phyloP scores from a whole-genome alignment of 1,284 basidiomycete species.

The Kwoniella shivajii region DNA sequence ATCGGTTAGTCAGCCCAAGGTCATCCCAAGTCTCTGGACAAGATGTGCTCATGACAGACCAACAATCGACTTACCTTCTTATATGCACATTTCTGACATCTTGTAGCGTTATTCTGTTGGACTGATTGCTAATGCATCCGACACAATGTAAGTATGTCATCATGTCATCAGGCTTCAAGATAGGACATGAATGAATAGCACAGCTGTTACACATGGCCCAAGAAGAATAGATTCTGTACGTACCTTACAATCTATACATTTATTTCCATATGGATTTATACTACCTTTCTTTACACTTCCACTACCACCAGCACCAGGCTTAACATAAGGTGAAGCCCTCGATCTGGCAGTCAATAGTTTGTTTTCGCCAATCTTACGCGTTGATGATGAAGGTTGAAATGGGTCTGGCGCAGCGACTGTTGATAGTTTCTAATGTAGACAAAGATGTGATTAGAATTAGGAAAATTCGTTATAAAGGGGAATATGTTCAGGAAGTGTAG shows the following conservation, averaged over 20 bases:
- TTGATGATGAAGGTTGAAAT: slow-evolving; percentile 49
- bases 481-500: not conserved
- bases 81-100: slow-evolving; percentile 55
- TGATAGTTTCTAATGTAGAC: slow-evolving; percentile 47
- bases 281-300: slow-evolving; percentile 24
- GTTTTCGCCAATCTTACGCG: slow-evolving; percentile 55
- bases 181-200: no score
- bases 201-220: not conserved
- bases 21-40: not conserved
- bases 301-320: slow-evolving; percentile 23
- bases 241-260: slow-evolving; percentile 55
- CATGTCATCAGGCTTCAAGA: no score
- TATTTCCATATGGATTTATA: slow-evolving; percentile 49
- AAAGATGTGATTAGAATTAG: not conserved
- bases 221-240: slow-evolving; percentile 4
- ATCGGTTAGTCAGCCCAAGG: not conserved
- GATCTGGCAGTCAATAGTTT: slow-evolving; percentile 50
- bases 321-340: slow-evolving; percentile 42
- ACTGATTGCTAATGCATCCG: slow-evolving; percentile 31
- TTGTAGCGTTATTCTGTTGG: slow-evolving; percentile 49
- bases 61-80: slow-evolving; percentile 43
- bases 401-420: slow-evolving; percentile 49
- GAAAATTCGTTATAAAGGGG: not conserved
- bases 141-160: not conserved
- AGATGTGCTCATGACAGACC: not conserved